These are phyloP conservation scores for Tilletia horrida DNA, from an alignment of 1,284 basidiomycete species.

Conservation along the genomic window DNA sequence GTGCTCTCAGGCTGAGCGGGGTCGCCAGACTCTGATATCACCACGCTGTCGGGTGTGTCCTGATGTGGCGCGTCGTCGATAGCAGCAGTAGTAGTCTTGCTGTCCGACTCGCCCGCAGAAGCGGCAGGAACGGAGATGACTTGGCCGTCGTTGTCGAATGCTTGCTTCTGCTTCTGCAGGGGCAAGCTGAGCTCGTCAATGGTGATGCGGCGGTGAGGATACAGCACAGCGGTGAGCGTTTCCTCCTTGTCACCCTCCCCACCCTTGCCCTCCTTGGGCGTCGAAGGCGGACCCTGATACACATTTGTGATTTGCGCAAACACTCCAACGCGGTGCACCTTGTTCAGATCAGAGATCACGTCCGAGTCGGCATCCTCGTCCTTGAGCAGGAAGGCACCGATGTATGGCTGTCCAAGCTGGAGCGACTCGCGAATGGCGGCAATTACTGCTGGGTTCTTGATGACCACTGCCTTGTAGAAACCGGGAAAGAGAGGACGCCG, in stretches of 20 bases:
- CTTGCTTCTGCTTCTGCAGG: conserved; percentile 18
- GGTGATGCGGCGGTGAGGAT: conserved; percentile 86
- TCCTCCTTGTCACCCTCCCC: conserved; percentile 74
- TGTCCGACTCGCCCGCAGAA: too few species aligned
- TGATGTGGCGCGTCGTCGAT: neutral
- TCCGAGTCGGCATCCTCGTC: conserved; percentile 90
- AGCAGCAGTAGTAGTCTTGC: neutral
- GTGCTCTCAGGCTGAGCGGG: neutral
- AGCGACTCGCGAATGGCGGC: conserved; percentile 94
- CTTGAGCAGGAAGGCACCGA: conserved; percentile 95
- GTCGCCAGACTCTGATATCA: conserved; percentile 4
- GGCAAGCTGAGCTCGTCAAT: conserved; percentile 71
- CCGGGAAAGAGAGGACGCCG: conserved; percentile 93
- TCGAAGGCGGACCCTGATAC: conserved; percentile 60
- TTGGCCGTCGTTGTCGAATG: conserved; percentile 2
- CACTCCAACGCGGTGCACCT: conserved; percentile 89
- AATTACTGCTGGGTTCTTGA: conserved; percentile 71
- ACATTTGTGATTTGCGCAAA: conserved; percentile 97
- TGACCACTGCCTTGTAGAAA: conserved; percentile 67
- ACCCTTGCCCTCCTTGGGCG: conserved; percentile 63
- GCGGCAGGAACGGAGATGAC: neutral
- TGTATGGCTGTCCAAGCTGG: conserved; percentile 92
- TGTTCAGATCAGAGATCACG: conserved; percentile 79
- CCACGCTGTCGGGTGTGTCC: conserved; percentile 1
- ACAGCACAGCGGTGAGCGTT: conserved; percentile 82